Conservation (phyloP, 1,284 basidiomycete species). For the Boletellus deceptivus region DNA sequence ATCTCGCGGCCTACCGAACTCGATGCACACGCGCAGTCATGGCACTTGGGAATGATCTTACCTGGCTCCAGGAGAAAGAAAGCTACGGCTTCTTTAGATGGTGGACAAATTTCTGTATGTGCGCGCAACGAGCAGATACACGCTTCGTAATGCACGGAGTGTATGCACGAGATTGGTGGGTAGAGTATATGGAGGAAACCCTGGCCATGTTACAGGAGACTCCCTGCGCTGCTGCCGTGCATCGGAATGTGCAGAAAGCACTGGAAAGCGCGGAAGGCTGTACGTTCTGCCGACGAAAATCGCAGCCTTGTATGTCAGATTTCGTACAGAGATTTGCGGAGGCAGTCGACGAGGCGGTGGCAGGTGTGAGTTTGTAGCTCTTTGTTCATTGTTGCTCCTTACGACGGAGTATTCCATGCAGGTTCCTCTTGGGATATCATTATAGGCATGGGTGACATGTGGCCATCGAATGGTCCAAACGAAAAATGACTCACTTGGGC, state of each 20-base stretch:
- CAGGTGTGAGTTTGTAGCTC: constrained; percentile 17
- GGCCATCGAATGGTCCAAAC: too few relatives aligned
- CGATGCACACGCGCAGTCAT: constrained; percentile 20
- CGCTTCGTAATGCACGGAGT: constrained; percentile 26
- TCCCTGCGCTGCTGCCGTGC: constrained; percentile 25
- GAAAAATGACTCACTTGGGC: too few relatives aligned
- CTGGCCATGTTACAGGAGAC: constrained; percentile 18
- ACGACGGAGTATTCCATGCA: constrained; percentile 3
- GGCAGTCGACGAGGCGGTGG: constrained; percentile 20
- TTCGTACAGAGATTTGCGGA: constrained; percentile 24
- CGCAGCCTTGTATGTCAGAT: constrained; percentile 18
- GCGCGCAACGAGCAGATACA: constrained; percentile 18
- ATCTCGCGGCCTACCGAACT: constrained; percentile 23
- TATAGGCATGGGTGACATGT: constrained; percentile 5
- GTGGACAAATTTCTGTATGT: constrained; percentile 29
- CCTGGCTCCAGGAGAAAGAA: constrained; percentile 27
- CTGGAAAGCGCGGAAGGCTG: constrained; percentile 21
- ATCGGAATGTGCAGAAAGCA: constrained; percentile 19
- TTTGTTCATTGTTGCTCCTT: neutral
- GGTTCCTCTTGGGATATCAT: constrained; percentile 22
- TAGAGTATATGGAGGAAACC: constrained; percentile 31
- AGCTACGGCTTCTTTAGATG: constrained; percentile 27
- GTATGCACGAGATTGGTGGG: constrained; percentile 34
- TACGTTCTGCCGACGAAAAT: constrained; percentile 20
- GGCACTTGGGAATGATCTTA: constrained; percentile 23